Percentiles rank a stretch among this genome's conserved stretches.
Evolutionary conservation across 1,284 basidiomycete genomes (phyloP).

Genomic region (Naganishia sp.): DNA sequence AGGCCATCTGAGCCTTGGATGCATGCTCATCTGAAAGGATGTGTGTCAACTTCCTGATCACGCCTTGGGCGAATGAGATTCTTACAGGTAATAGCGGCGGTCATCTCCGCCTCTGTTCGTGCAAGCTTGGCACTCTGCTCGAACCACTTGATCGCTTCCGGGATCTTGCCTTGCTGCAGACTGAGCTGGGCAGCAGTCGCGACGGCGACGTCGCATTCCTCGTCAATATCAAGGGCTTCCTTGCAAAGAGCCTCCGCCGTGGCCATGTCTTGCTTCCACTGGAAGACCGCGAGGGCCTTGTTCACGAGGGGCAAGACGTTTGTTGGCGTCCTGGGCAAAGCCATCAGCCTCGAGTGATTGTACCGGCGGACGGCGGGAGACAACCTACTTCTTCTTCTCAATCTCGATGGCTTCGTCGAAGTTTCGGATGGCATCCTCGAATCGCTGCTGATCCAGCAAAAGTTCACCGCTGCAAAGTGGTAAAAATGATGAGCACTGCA

Average conservation of each 20-base stretch:
- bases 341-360: background rate
- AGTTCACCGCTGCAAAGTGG: conserved; percentile 75
- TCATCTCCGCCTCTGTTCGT: conserved; percentile 85
- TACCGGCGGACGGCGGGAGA: background rate
- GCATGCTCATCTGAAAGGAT: conserved; percentile 60
- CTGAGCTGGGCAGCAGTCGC: conserved; percentile 92
- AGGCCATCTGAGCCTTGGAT: conserved; percentile 74
- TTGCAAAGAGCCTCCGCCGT: conserved; percentile 82
- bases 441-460: conserved; percentile 87
- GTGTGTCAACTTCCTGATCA: conserved; percentile 30
- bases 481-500: background rate
- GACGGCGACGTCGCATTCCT: conserved; percentile 94
- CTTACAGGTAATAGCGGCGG: conserved; percentile 85
- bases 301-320: conserved; percentile 96
- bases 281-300: conserved; percentile 93
- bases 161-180: conserved; percentile 87
- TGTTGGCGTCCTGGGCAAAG: conserved; percentile 59
- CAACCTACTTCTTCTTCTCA: conserved; percentile 70
- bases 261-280: conserved; percentile 88
- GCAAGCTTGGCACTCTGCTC: conserved; percentile 80
- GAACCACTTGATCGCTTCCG: conserved; percentile 85
- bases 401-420: conserved; percentile 92
- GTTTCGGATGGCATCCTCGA: conserved; percentile 87
- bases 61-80: conserved; percentile 55
- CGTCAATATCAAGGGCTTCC: conserved; percentile 82